A percentile compares a stretch with the other conserved stretches of the same genome.
Evolutionary conservation across 2,329 filamentous ascomycete species (phyloP).

Genomic region (Penicillium aurantiogriseum): DNA sequence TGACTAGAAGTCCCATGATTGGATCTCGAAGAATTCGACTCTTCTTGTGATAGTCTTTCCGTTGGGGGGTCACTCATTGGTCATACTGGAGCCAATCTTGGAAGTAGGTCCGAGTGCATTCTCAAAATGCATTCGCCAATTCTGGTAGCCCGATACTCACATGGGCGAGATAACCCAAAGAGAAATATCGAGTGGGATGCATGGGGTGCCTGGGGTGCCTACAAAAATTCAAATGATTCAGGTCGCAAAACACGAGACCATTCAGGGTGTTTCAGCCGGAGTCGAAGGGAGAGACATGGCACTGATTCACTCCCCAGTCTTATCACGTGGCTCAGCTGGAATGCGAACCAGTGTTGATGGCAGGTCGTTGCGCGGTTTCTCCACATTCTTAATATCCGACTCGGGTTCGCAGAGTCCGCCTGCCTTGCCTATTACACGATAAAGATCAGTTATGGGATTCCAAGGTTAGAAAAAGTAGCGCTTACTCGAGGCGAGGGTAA

Average conservation of each 20-base stretch:
- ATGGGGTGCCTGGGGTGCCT: background rate
- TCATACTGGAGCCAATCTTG: too few relatives aligned
- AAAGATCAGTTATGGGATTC: background rate
- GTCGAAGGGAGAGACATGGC: background rate
- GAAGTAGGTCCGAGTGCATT: background rate
- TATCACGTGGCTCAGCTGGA: conserved; percentile 32
- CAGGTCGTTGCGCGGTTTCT: conserved; percentile 67
- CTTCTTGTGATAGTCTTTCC: background rate
- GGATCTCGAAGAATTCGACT: background rate
- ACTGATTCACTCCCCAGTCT: conserved; percentile 20
- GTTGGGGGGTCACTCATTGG: background rate
- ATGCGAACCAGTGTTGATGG: conserved; percentile 47
- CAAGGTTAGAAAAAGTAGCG: conserved; percentile 7
- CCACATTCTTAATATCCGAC: conserved; percentile 43
- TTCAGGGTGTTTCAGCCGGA: background rate
- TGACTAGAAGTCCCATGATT: background rate
- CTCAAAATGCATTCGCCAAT: background rate
- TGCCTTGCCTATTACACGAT: conserved; percentile 27
- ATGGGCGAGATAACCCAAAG: background rate
- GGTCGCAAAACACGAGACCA: background rate
- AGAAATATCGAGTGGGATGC: background rate
- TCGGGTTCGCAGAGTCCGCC: conserved; percentile 18
- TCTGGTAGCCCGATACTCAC: background rate
- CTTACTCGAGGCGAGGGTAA: conserved; percentile 64
- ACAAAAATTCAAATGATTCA: background rate